Base-by-base conservation (phyloP, 208 protist species). In the Crithidia bombi region DNA sequence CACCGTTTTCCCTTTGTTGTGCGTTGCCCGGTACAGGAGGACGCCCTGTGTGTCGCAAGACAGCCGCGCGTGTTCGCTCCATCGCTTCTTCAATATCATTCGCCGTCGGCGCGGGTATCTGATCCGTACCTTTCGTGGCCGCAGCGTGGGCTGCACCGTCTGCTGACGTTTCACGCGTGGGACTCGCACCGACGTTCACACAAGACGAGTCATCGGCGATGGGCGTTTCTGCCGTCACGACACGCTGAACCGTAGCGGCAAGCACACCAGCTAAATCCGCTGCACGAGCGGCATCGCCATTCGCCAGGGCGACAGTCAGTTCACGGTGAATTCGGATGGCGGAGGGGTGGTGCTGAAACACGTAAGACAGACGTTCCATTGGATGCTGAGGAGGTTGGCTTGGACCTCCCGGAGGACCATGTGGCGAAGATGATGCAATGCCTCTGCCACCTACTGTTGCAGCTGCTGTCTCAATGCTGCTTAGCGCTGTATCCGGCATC, bases 241-340 rank as follows among this genome's bases (percentile, higher is more conserved):
- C 64, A 12, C 80, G 78, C 41, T 72, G 74, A 5, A 95, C 79
- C 0, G 75, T 80, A 26, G 69, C 23, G 17, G 91, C 91, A 0
- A 96, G 81, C 1, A 86, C 76, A 26, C 72, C 69, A 0, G 91
- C 91, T 25, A 92, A 64, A 43, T 96, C 91, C 1, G 86, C 79
- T 12, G 91, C 83, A 5, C 64, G 65, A 14, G 78, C 76, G 2
- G 82, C 74, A 39, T 96, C 85, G 19, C 91, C 91, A 14, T 69
- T 49, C 5, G 91, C 78, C 19, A 96, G 49, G n/a, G 73, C 68
- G 23, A 89, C 81, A 0, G 83, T 94, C 32, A 96, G 75, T 62
- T 92, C 88, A 0, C 81, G 81, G 62, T 96, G 91, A 23, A 94
- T 76, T 0, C 79, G 77, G 32, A 92, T 73, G 1, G 88, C 85